phyloP scores from a whole-genome alignment of 2,329 filamentous ascomycete genomes.

The Exophiala bonariae region DNA sequence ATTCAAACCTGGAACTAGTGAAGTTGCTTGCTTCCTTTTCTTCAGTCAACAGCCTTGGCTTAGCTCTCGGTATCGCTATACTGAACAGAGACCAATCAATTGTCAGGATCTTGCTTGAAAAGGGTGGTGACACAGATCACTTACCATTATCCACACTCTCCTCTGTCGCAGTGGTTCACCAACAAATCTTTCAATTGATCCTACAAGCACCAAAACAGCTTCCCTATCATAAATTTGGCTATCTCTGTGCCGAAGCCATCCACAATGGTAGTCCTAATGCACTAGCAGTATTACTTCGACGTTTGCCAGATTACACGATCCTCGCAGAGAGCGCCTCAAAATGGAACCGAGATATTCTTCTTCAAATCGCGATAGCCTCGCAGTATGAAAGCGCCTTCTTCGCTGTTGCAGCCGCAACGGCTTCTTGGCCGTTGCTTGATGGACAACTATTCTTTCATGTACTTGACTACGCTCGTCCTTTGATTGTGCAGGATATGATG shows the following conservation, averaged over 20 bases:
- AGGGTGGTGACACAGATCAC: slow-evolving; percentile 7
- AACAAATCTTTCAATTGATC: slow-evolving; percentile 6
- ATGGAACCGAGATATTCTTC: slow-evolving; percentile 7
- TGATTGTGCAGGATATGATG: slow-evolving; percentile 6
- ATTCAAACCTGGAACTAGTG: slow-evolving; percentile 8
- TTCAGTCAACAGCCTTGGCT: slow-evolving; percentile 1
- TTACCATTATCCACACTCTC: background rate
- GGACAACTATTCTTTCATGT: slow-evolving; percentile 5
- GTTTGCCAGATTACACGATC: slow-evolving; percentile 1
- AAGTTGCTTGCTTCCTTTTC: slow-evolving; percentile 7
- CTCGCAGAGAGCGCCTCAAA: background rate
- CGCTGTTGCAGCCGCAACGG: slow-evolving; percentile 1
- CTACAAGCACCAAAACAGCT: slow-evolving; percentile 7
- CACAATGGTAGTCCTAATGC: slow-evolving; percentile 1
- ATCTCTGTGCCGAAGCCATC: slow-evolving; percentile 2
- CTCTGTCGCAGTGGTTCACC: background rate
- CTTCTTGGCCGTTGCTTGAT: slow-evolving; percentile 5
- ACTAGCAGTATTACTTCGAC: slow-evolving; percentile 4
- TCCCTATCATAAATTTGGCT: slow-evolving; percentile 2
- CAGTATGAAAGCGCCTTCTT: slow-evolving; percentile 6
- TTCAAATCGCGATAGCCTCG: slow-evolving; percentile 1
- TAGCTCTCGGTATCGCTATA: slow-evolving; percentile 4
- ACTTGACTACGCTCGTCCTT: slow-evolving; percentile 1
- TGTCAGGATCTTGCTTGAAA: slow-evolving; percentile 3
- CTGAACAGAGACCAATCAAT: background rate